Evolutionary conservation across 768 basidiomycete species (phyloP), one percentile per base, ranked within the genome.

Genomic region (Infundibulicybe gibba): DNA sequence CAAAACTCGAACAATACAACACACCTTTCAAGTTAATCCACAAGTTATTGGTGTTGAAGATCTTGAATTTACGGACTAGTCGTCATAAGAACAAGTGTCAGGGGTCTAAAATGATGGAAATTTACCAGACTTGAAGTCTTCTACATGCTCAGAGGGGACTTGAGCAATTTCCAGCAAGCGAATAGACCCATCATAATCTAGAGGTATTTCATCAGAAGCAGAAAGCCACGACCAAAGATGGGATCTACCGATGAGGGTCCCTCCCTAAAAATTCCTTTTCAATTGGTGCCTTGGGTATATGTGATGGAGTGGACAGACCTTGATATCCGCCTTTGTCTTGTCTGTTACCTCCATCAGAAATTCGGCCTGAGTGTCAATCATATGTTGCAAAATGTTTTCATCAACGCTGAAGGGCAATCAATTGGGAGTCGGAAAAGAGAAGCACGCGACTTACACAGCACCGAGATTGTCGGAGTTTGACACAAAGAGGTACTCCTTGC

Each of bases 401-500:
- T 92, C 90, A 59, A 90, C 90, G 52, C 87, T 83, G 44, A 10
- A 50, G 32, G 49, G 44, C 41, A 33, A 30, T 25, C 54, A 51
- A 53, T 38, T 13, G 9, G 46, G 58, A 51, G 47, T 8, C 45
- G 49, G 38, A 25, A 34, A 14, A 41, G 2, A 40, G 35, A 34
- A 13, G 32, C 30, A 41, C 32, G 25, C n/a, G n/a, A 71, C 82
- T 55, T 68, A 87, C 85, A 87, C 85, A 52, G 93, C 94, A 62
- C 94, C 94, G 61, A 97, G 67, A 67, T 97, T 97, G 69, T 97
- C 94, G 40, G 93, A 93, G 77, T 97, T 97, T 67, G 93, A 95
- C 45, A 94, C 90, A 62, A 97, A 97, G 57, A 97, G 81, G 70
- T 95, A 97, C 70, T 97, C 92, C 66, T 95, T 97, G 67, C 94